Percentiles rank a stretch among this genome's conserved stretches.
Evolutionary conservation across 2,329 filamentous ascomycete genomes (phyloP).

Genomic region (Ploettnerulaceae sp.): DNA sequence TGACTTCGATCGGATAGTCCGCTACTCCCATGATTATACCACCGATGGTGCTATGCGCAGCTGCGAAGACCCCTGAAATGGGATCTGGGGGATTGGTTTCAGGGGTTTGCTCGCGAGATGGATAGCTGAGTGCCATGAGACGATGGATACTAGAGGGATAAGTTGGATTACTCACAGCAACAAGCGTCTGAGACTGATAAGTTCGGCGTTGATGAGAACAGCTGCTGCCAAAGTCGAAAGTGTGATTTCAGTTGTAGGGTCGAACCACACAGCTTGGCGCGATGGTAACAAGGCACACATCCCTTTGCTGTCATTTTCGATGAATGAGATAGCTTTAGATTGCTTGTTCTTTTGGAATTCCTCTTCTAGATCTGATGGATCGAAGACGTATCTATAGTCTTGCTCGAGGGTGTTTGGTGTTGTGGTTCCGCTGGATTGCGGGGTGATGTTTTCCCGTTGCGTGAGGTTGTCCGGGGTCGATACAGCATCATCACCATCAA

Average conservation of each 20-base stretch:
- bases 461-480: neutral
- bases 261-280: conserved; percentile 1
- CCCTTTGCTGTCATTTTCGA: neutral
- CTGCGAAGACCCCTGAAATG: conserved; percentile 17
- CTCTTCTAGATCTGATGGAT: conserved; percentile 1
- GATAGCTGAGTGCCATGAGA: neutral
- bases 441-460: conserved; percentile 1
- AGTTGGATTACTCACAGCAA: conserved; percentile 10
- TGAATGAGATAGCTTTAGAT: neutral
- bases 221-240: conserved; percentile 17
- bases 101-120: neutral
- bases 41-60: conserved; percentile 14
- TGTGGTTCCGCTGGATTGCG: conserved; percentile 5
- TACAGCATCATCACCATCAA: neutral
- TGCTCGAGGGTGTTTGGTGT: conserved; percentile 9
- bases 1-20: conserved; percentile 19
- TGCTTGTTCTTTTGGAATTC: neutral
- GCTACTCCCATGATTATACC: conserved; percentile 17
- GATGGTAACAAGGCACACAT: conserved; percentile 2
- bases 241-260: neutral
- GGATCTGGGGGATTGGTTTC: conserved; percentile 15
- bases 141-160: neutral
- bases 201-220: conserved; percentile 10
- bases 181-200: conserved; percentile 8
- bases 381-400: conserved; percentile 5